Evolutionary conservation across 768 basidiomycete genomes (phyloP).

Genomic region (Mycena pura): DNA sequence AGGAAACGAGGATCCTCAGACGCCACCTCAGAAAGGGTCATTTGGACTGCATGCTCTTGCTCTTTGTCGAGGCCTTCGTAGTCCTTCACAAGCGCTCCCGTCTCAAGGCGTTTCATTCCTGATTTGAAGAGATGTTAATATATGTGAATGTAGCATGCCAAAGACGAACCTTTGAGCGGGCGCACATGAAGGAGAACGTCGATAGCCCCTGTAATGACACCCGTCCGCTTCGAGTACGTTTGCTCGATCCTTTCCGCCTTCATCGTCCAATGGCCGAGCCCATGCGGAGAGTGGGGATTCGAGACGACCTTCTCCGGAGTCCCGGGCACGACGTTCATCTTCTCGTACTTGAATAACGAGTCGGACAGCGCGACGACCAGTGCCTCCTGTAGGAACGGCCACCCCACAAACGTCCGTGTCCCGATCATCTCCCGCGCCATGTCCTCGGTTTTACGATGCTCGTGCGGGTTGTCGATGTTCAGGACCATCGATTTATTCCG

Average conservation of each 20-base stretch:
- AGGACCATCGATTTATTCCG: conserved; percentile 95
- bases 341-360: conserved; percentile 85
- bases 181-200: conserved; percentile 87
- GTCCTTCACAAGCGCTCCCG: conserved; percentile 93
- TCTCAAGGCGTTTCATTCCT: conserved; percentile 91
- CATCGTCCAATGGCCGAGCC: conserved; percentile 76
- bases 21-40: conserved; percentile 78
- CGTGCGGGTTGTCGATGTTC: conserved; percentile 78
- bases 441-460: conserved; percentile 69
- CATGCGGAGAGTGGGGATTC: conserved; percentile 76
- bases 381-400: conserved; percentile 97
- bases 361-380: conserved; percentile 88
- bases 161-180: conserved; percentile 80
- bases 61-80: conserved; percentile 87
- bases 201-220: conserved; percentile 83
- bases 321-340: conserved; percentile 60
- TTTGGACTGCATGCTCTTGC: conserved; percentile 85
- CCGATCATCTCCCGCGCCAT: conserved; percentile 80
- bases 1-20: conserved; percentile 90
- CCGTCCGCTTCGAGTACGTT: conserved; percentile 87
- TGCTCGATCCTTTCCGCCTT: conserved; percentile 85
- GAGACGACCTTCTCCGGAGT: conserved; percentile 61
- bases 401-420: conserved; percentile 78
- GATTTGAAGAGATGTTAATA: neutral
- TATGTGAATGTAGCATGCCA: neutral